Percentiles rank a stretch among this genome's conserved stretches.
Evolutionary conservation across 106 monocot genomes (phyloP).

Genomic region (Platanthera zijinensis): DNA sequence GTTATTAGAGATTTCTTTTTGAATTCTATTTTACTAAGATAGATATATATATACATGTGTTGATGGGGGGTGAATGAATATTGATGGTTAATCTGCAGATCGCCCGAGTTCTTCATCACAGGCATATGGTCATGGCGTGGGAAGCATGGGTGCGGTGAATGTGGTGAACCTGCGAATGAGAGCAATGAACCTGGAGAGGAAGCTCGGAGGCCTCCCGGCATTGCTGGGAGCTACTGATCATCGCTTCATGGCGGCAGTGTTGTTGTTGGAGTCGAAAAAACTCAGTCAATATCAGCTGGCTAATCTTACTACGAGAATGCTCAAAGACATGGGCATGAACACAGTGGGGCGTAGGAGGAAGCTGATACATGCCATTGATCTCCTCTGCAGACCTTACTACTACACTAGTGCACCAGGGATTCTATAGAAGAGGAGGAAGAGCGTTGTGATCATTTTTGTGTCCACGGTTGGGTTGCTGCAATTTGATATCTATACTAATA

Average conservation of each 20-base stretch:
- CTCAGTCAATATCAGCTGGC: constrained; percentile 40
- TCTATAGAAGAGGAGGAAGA: too few relatives aligned
- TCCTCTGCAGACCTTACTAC: constrained; percentile 37
- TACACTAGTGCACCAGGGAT: too few relatives aligned
- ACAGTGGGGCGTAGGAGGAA: constrained; percentile 79
- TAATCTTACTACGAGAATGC: constrained; percentile 46
- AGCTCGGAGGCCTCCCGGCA: constrained; percentile 21
- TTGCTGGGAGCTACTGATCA: constrained; percentile 15
- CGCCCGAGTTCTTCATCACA: neutral
- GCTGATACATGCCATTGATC: constrained; percentile 59
- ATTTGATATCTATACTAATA: too few relatives aligned
- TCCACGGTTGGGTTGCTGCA: too few relatives aligned
- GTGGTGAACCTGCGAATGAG: constrained; percentile 27
- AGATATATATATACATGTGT: neutral
- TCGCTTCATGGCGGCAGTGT: constrained; percentile 21
- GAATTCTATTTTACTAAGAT: neutral
- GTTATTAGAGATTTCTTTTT: constrained; percentile 1
- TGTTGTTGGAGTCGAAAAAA: constrained; percentile 47
- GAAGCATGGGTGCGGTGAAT: constrained; percentile 18
- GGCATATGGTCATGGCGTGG: neutral
- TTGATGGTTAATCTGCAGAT: neutral
- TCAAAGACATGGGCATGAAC: constrained; percentile 62
- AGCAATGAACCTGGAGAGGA: constrained; percentile 40
- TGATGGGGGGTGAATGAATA: neutral
- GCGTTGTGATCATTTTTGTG: too few relatives aligned